Base-by-base conservation (phyloP, 768 basidiomycete genomes). In the Calocybe indica region DNA sequence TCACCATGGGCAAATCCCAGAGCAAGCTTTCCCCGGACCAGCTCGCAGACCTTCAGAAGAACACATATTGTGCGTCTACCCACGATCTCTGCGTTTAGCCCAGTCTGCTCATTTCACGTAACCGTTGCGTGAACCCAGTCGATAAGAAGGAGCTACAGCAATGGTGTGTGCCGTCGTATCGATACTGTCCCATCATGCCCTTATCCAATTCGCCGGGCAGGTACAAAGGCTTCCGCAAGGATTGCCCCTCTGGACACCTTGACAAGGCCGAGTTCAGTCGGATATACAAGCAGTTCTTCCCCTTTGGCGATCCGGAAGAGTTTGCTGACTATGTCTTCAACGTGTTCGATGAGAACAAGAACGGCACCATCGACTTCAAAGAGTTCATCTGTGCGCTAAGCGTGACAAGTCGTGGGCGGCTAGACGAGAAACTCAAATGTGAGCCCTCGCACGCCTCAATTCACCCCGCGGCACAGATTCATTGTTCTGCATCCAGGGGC, bases 251-350 rank as follows among this genome's bases (percentile, higher is more conserved):
- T 4, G 96, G 96, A 37, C 89, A 93, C 55, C 82, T 99, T 59
- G 89, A 97, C 79, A 96, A 92, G 75, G 74, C 81, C 47, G 94
- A 94, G 65, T 99, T 99, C 71, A 79, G 87, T 60, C 85, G 87
- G 66, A 99, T 99, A 75, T 99, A 98, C 79, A 92, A 93, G 64
- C 96, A 98, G 67, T 99, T 99, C 86, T 99, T 99, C 76, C 96
- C 96, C 22, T 99, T 99, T 60, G 96, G 96, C 52, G 95, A 99
- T 66, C 95, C 96, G 6, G 82, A 74, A 50, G 88, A 95, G 64
- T 99, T 99, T 61, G 93, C 96, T 35, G 90, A 97, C 67, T 94
- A 95, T 58, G 95, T 99, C 60, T 99, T 99, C 78, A 93, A 96
- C 60, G 94, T 97, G 49, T 94, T 93, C 63, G 92, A 95, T 63